Conservation (phyloP, 805 yeast species). For the Ogataea neopini region DNA sequence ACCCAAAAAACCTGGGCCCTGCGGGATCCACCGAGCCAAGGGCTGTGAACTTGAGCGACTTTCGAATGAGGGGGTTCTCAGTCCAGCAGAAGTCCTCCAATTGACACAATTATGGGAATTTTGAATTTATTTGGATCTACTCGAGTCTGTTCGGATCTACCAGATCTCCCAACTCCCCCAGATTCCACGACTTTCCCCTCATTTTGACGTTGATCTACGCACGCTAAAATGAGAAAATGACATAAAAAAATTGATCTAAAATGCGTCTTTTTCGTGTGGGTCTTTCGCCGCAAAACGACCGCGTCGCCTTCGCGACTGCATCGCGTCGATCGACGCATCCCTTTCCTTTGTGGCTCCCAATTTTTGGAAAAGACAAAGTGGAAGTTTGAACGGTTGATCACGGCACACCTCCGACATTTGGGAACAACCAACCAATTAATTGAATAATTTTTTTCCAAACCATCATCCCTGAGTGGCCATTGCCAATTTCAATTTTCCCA, state of each 20-base stretch:
- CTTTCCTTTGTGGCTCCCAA: background rate
- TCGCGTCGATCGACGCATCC: constrained; percentile 1
- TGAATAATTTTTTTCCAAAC: background rate
- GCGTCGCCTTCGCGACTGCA: too few species aligned
- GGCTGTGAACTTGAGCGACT: background rate
- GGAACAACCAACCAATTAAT: background rate
- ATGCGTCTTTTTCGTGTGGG: too few species aligned
- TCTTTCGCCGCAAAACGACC: too few species aligned
- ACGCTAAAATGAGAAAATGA: background rate
- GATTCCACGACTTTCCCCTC: background rate
- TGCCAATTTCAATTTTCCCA: background rate
- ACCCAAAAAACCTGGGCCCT: background rate
- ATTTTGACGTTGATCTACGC: background rate
- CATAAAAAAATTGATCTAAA: background rate
- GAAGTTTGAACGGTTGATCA: constrained; percentile 8
- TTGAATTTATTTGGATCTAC: too few species aligned
- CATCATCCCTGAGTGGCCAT: background rate
- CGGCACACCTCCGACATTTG: constrained; percentile 1
- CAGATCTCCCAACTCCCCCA: too few species aligned
- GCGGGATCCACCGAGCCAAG: too few species aligned
- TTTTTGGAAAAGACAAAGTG: constrained; percentile 8
- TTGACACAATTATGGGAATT: too few species aligned
- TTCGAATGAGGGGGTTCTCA: background rate
- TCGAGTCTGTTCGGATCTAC: too few species aligned
- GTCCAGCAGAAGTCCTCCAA: too few species aligned